Evolutionary conservation across 768 basidiomycete species (phyloP), one percentile per base, ranked within the genome.

Genomic region (Boletus vinaceobasis): DNA sequence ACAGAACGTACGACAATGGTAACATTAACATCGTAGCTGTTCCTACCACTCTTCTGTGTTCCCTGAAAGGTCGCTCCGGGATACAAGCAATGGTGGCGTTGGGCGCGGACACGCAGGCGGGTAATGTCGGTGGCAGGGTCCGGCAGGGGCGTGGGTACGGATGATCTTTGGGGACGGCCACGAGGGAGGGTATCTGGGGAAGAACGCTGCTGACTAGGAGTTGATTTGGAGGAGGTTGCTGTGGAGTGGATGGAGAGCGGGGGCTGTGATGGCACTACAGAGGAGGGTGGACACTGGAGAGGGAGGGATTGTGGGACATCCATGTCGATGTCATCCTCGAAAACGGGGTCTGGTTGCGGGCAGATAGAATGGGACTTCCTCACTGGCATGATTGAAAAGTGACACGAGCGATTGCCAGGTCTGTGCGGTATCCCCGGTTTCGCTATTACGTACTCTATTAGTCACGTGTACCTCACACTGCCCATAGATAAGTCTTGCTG

Each of bases 21-120:
- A 53, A 98, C 93, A 64, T 84, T 88, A 39, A 98, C 96, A 58
- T 96, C 92, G 77, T 98, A 98, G 66, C 88, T 90, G 68, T 90
- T 95, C 61, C 93, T 81, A 4, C 95, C 96, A 59, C 88, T 90
- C 75, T 93, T 93, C 74, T 98, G 96, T 0, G 91, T 93, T 3
- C 96, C 96, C 56, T 84, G 79, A 70, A 95, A 98, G 15, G 82
- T 79, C 38, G 92, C 88, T 3, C 96, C 96, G 31, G 95, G 88
- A 71, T 94, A 91, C 10, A 92, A 77, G 68, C 87, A 90, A 60
- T 88, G 83, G 65, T 88, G 87, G 13, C 79, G 81, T 59, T 84
- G 84, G 19, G 86, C 79, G 45, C 86, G 82, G 36, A 90, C 80
- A 38, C 89, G 86, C 45, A 92, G 70, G 21, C 82, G 86, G 47